Base-by-base conservation (phyloP, 2,329 filamentous ascomycete genomes). In the Colletotrichum sp. region DNA sequence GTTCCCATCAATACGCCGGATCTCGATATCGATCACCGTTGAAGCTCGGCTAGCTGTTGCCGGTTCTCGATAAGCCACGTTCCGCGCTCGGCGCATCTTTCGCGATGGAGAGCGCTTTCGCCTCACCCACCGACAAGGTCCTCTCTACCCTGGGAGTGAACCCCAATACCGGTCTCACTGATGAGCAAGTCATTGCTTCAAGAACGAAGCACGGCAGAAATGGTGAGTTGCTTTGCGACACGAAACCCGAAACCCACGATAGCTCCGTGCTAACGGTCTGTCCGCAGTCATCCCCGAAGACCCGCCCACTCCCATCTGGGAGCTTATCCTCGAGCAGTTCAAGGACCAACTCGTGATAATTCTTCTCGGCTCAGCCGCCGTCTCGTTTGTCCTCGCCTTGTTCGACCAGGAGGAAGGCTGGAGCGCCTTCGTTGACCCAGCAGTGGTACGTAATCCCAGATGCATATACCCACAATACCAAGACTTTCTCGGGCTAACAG, bases 341-440 rank as follows among this genome's bases (percentile, higher is more conserved):
- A 98, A 99, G 87, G 97, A 99, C 84, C 97, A 99, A 86, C 92
- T 99, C 64, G 97, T 99, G 80, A 91, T 99, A 70, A 99, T 99
- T 80, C 90, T 99, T 26, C 91, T 99, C 66, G 97, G 93, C 71
- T 99, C 96, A 49, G 97, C 97, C 13, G 95, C 94, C 24, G 93
- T 99, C 44, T 99, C 97, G 3, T 99, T 99, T 83, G 92, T 96
- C 30, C 89, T 99, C 77, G 97, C 97, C 30, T 90, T 99, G 15
- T 96, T 99, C 80, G 97, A 99, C 84, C 94, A 97, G 60, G 95
- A 95, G 77, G 95, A 96, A 81, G 97, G 96, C 81, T 98, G 96
- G 96, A 96, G 96, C 78, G 97, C 96, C 44, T 99, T 99, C 85
- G 97, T 99, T 76, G 97, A 99, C 84, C 97, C 97, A 69, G 92